Percentiles rank a stretch among this genome's conserved stretches.
These are phyloP conservation scores for Thalassiosira hispida DNA, from an alignment of 352 stramenopile genomes.

Conservation along the genomic window DNA sequence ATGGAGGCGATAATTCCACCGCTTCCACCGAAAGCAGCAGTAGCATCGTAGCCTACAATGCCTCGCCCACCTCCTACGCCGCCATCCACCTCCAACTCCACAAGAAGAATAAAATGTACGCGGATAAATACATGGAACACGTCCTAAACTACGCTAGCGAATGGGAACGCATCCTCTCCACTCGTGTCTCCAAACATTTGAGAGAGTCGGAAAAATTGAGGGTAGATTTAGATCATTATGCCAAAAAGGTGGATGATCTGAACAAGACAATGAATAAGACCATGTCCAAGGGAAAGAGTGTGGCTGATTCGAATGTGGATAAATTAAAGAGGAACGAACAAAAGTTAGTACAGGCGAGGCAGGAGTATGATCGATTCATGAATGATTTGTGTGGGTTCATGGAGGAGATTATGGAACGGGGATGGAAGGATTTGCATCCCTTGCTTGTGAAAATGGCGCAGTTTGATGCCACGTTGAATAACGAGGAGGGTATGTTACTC, in stretches of 20 bases:
- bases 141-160: slow-evolving; percentile 75
- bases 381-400: slow-evolving; percentile 72
- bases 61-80: slow-evolving; percentile 31
- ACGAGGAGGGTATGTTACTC: slow-evolving; percentile 64
- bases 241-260: slow-evolving; percentile 74
- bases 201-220: slow-evolving; percentile 69
- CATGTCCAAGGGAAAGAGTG: slow-evolving; percentile 70
- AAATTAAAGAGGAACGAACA: slow-evolving; percentile 78
- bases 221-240: slow-evolving; percentile 79
- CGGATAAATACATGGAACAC: slow-evolving; percentile 70
- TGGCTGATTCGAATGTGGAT: slow-evolving; percentile 59
- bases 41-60: background rate
- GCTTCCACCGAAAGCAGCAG: background rate
- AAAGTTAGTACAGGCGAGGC: slow-evolving; percentile 65
- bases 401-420: slow-evolving; percentile 77
- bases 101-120: slow-evolving; percentile 67
- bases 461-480: slow-evolving; percentile 73
- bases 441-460: slow-evolving; percentile 76
- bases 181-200: slow-evolving; percentile 50
- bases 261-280: slow-evolving; percentile 59
- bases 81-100: slow-evolving; percentile 46
- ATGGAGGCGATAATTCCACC: slow-evolving; percentile 7
- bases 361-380: slow-evolving; percentile 65
- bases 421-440: slow-evolving; percentile 81
- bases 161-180: slow-evolving; percentile 76